Evolutionary conservation across 345 rosid genomes (phyloP), one percentile per base, ranked within the genome.

Genomic region (Raphanus raphanistrum): DNA sequence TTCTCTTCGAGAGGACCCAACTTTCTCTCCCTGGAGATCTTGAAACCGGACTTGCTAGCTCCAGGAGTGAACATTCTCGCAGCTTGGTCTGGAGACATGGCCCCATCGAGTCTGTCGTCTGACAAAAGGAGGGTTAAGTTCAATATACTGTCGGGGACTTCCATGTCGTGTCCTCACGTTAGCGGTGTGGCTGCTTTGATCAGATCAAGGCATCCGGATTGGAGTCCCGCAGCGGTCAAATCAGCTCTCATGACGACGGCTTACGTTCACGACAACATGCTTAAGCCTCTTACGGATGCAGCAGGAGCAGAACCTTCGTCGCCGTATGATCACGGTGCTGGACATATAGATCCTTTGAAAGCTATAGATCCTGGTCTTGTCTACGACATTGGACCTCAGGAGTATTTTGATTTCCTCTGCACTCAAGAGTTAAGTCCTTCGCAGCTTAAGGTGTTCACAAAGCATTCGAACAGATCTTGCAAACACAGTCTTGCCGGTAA

Each of bases 211-310:
- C 97, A 92, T 71, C 97, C 98, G 2, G 93, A 89, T 29, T 94
- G 98, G 98, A 89, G 97, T 35, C 93, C 97, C 0, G 92, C 98
- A 0, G 95, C 94, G 12, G 82, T 94, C 10, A 92, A 92, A 83
- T 94, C 98, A 58, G 97, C 98, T 29, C 87, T 94, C 31, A 89
- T 94, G 97, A 94, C 98, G 15, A 94, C 98, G 0, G 95, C 97
- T 43, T 92, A 92, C 80, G 90, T 94, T 68, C 98, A 92, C 26
- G 98, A 94, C 75, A 90, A 92, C 79, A 85, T 76, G 7, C 80
- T 61, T 2, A 72, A 80, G 25, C 94, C 93, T 15, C 84, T 94
- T 8, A 38, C 72, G 41, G 97, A 92, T 74, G 90, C 98, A 45
- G 83, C 95, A 3, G 13, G 74, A 7, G 80, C 72, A 48, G 58